Base-by-base conservation (phyloP, 2,329 filamentous ascomycete genomes). In the Alternaria dauci region DNA sequence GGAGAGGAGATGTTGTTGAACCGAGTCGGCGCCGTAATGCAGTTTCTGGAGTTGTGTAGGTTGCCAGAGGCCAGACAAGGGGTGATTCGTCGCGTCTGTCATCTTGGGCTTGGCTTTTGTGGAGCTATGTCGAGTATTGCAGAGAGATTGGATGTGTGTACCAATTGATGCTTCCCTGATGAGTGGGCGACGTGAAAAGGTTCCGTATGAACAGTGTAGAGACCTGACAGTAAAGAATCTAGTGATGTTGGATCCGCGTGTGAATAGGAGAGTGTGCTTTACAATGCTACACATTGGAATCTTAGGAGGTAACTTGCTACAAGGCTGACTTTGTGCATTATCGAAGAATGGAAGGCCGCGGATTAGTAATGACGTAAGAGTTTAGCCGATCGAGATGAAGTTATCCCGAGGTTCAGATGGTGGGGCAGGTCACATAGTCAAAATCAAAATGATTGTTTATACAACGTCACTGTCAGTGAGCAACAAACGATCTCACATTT, bases 51-150 rank as follows among this genome's bases (percentile, higher is more conserved):
- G 77, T 55, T 83, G 82, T 1, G 79, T 82, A 0, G 83, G 82
- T 65, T 82, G 82, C 81, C 83, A 86, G 1, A 85, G 75, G 30
- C 84, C 84, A 23, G 77, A 77, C 5, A 84, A 75, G 3, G 83
- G 82, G 43, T 78, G 73, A 54, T 78, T 74, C 8, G 80, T 81
- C 38, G 80, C 74, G 52, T 82, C 81, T 26, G 76, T 80, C 78
- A 80, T 79, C 54, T 59, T 77, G 38, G 53, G 43, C 20, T 71
- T 69, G 48, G 52, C 20, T 12, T 67, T 66, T 5, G 48, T 48
- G 11, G 50, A 58, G 23, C 16, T 58, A 25, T 32, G 38, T 11
- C 32, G 32, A 16, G 11, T 23, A 18, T 18, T 54, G 23, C 30
- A 53, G 14, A 34, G n/a, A 38, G 25, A 4, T 38, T 28, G 18